Conservation (phyloP, 495 filamentous ascomycete genomes). For the Polyplosphaeria fusca region DNA sequence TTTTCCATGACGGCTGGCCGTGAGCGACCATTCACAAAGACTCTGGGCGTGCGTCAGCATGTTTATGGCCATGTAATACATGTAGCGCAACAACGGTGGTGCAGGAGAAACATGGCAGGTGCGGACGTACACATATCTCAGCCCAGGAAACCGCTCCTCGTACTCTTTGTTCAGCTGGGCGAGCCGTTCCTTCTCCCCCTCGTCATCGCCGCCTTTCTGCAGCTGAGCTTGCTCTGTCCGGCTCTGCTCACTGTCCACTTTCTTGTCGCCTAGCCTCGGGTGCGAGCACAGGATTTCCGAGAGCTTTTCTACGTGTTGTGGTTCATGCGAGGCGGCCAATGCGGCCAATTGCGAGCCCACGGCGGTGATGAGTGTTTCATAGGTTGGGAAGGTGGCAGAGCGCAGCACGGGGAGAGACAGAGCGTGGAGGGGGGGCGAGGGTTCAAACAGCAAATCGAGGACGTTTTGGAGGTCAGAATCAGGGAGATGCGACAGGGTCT, state of each 20-base stretch:
- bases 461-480: conserved; percentile 56
- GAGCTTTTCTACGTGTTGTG: conserved; percentile 56
- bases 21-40: conserved; percentile 83
- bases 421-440: conserved; percentile 68
- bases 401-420: conserved; percentile 65
- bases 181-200: conserved; percentile 54
- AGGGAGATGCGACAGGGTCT: conserved; percentile 53
- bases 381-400: conserved; percentile 60
- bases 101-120: neutral
- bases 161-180: conserved; percentile 73
- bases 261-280: conserved; percentile 78
- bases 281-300: conserved; percentile 79
- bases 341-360: conserved; percentile 56
- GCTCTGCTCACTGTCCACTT: conserved; percentile 72
- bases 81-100: neutral
- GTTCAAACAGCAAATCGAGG: conserved; percentile 85
- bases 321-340: conserved; percentile 50
- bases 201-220: conserved; percentile 51
- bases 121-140: conserved; percentile 76
- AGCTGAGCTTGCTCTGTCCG: conserved; percentile 76
- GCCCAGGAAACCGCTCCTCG: conserved; percentile 71
- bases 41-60: conserved; percentile 42
- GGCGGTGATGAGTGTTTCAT: conserved; percentile 53
- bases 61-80: neutral
- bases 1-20: conserved; percentile 75